Conservation (phyloP, 2,329 filamentous ascomycete genomes). For the Zelopaecilomyces penicillatus region DNA sequence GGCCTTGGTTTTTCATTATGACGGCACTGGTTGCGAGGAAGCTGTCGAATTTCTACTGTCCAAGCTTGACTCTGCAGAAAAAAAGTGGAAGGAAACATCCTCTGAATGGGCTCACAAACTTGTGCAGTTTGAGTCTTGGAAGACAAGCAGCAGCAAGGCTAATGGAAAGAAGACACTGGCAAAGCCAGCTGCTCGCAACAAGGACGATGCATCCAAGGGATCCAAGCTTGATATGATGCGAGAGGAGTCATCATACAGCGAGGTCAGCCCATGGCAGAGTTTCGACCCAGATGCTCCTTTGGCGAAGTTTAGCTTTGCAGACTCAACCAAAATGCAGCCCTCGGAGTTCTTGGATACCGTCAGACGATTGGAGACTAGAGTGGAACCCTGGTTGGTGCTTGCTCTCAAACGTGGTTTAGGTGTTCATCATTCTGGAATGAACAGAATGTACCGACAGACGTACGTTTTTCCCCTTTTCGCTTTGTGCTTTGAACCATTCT, state of each 20-base stretch:
- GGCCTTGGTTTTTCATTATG: constrained; percentile 71
- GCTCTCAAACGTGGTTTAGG: constrained; percentile 61
- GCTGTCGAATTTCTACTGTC: constrained; percentile 43
- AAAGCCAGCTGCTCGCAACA: background rate
- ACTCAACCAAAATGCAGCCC: constrained; percentile 47
- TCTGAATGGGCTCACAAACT: constrained; percentile 27
- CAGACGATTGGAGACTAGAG: constrained; percentile 38
- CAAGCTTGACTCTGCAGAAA: constrained; percentile 33
- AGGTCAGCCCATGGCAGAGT: constrained; percentile 48
- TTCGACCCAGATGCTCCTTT: constrained; percentile 61
- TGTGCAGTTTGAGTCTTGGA: constrained; percentile 3
- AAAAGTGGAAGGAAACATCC: constrained; percentile 47
- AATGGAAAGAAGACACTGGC: constrained; percentile 29
- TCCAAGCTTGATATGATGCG: constrained; percentile 49
- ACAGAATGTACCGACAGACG: constrained; percentile 64
- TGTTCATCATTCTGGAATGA: constrained; percentile 74
- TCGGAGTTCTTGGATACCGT: constrained; percentile 52
- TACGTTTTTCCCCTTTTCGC: constrained; percentile 20
- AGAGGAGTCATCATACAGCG: constrained; percentile 47
- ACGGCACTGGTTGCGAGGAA: constrained; percentile 55
- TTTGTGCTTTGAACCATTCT: background rate
- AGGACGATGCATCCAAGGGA: constrained; percentile 11
- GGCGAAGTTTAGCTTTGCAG: constrained; percentile 57
- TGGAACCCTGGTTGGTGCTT: constrained; percentile 43
- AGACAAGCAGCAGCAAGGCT: constrained; percentile 17